Evolutionary conservation across 2,329 filamentous ascomycete species (phyloP).

Genomic region (Penicillium freii): DNA sequence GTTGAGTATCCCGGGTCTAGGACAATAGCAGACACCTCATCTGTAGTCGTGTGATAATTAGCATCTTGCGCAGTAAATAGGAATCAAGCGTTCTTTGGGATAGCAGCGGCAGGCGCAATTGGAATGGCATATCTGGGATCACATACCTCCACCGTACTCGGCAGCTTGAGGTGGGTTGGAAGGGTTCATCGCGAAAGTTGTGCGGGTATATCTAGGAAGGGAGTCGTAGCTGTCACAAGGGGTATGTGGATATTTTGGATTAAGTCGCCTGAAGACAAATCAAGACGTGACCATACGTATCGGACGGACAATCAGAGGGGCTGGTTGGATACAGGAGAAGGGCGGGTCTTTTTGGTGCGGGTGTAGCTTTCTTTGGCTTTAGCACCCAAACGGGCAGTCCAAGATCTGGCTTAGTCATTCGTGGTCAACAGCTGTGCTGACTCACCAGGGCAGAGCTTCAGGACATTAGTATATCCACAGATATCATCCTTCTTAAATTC

Average conservation of each 20-base stretch:
- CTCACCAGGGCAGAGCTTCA: background rate
- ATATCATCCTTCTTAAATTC: background rate
- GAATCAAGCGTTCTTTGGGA: background rate
- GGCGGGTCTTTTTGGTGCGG: conserved; percentile 25
- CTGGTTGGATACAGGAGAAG: conserved; percentile 14
- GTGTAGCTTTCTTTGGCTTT: conserved; percentile 23
- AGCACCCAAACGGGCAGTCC: background rate
- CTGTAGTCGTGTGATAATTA: conserved; percentile 47
- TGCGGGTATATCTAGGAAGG: conserved; percentile 2
- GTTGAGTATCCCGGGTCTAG: conserved; percentile 91
- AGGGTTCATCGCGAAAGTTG: conserved; percentile 39
- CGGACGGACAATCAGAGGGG: conserved; percentile 9
- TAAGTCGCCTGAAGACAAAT: conserved; percentile 7
- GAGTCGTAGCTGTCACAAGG: background rate
- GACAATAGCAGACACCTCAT: conserved; percentile 95
- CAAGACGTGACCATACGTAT: conserved; percentile 12
- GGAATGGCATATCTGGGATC: background rate
- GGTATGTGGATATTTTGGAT: background rate
- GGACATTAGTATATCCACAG: background rate
- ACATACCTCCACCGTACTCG: conserved; percentile 52
- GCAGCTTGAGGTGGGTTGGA: conserved; percentile 47
- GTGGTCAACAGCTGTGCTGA: background rate
- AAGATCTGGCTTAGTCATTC: background rate
- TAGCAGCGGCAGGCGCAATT: background rate
- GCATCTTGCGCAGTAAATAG: background rate